Evolutionary conservation across 192 early-diverging fungal genomes (phyloP).

Genomic region (Neocallimastix lanati): DNA sequence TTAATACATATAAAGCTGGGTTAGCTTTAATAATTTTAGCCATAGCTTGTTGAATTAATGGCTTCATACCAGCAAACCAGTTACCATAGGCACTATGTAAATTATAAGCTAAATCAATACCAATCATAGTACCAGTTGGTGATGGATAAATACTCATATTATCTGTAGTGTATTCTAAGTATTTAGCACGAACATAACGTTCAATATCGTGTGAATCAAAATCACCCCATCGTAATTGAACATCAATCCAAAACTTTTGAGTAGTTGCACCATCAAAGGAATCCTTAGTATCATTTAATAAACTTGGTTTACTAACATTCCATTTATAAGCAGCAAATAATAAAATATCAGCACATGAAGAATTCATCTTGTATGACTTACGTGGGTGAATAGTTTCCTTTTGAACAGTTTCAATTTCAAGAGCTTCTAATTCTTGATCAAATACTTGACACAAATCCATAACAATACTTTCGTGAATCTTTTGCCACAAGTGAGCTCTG

Average conservation of each 20-base stretch:
- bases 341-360: constrained; percentile 79
- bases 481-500: constrained; percentile 97
- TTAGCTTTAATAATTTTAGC: constrained; percentile 99
- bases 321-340: constrained; percentile 96
- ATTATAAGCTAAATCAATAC: constrained; percentile 94
- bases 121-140: constrained; percentile 89
- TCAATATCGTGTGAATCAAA: constrained; percentile 99
- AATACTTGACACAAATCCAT: constrained; percentile 82
- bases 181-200: constrained; percentile 94
- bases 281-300: constrained; percentile 83
- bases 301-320: constrained; percentile 86
- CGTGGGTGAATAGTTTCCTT: constrained; percentile 98
- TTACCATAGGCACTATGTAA: constrained; percentile 80
- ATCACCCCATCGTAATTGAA: constrained; percentile 95
- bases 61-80: constrained; percentile 98
- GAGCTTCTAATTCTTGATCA: constrained; percentile 89
- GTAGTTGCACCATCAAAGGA: constrained; percentile 92
- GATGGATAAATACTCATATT: constrained; percentile 99
- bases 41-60: constrained; percentile 90
- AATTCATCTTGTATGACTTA: constrained; percentile 99
- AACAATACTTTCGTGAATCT: constrained; percentile 74
- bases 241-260: constrained; percentile 95
- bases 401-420: constrained; percentile 96
- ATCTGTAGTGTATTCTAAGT: constrained; percentile 94
- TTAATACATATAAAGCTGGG: constrained; percentile 87